Percentiles rank a stretch among this genome's conserved stretches.
phyloP scores from a whole-genome alignment of 345 rosid species.

The Gossypium raimondii region DNA sequence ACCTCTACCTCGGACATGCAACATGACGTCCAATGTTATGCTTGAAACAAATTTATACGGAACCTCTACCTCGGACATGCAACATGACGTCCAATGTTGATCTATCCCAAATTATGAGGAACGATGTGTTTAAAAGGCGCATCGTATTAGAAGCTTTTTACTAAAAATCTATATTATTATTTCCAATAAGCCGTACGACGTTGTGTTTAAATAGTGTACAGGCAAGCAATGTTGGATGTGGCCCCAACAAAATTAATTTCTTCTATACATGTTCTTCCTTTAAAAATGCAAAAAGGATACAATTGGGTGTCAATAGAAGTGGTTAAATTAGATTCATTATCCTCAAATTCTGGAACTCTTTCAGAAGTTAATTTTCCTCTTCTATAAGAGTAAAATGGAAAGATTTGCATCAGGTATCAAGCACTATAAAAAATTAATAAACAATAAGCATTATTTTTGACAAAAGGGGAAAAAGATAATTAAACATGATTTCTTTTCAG shows the following conservation, averaged over 20 bases:
- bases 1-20: no score
- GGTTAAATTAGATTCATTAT: not conserved
- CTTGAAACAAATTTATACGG: no score
- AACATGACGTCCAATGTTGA: no score
- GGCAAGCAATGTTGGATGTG: not conserved
- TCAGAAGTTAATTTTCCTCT: not conserved
- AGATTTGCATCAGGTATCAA: not conserved
- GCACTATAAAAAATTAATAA: not conserved
- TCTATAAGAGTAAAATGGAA: not conserved
- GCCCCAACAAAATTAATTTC: conserved; percentile 3
- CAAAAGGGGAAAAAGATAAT: conserved; percentile 3
- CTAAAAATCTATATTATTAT: no score
- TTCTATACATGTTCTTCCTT: not conserved
- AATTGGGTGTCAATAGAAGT: not conserved
- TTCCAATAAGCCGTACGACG: no score
- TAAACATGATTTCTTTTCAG: not conserved
- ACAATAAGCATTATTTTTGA: not conserved
- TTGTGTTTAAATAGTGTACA: not conserved
- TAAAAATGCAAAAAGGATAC: conserved; percentile 7
- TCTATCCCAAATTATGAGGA: no score
- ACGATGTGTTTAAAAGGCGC: no score
- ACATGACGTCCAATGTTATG: no score
- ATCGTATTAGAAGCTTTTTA: no score
- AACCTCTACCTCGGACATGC: no score
- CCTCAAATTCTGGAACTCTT: not conserved